These are phyloP conservation scores for Mortierella sp. DNA, from an alignment of 371 early-diverging fungal species.

Conservation along the genomic window DNA sequence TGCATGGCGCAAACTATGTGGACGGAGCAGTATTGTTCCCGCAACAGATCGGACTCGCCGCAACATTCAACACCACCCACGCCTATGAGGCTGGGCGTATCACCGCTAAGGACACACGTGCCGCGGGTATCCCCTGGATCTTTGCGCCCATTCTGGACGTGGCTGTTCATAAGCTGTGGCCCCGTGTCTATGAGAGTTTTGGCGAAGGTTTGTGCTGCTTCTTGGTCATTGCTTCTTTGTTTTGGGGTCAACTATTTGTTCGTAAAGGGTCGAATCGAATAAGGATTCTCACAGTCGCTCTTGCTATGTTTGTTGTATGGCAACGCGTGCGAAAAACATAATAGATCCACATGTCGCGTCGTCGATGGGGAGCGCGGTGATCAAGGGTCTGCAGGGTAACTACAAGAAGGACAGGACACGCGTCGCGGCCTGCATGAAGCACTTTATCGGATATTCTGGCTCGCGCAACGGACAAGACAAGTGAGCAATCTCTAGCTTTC, in stretches of 20 bases:
- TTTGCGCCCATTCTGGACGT: constrained; percentile 78
- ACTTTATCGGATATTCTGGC: constrained; percentile 64
- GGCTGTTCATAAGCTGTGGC: constrained; percentile 77
- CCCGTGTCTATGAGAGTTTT: constrained; percentile 75
- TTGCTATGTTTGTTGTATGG: not conserved
- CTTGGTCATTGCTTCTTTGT: not conserved
- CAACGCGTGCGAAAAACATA: not conserved
- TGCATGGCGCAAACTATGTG: constrained; percentile 79
- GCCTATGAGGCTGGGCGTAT: constrained; percentile 62
- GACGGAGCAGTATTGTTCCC: constrained; percentile 65
- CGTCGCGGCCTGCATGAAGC: constrained; percentile 68
- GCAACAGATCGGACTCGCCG: constrained; percentile 62
- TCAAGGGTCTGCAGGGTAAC: constrained; percentile 77
- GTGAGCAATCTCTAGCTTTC: constrained; percentile 33
- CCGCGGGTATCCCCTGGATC: constrained; percentile 70
- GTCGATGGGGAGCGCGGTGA: constrained; percentile 66
- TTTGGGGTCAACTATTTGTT: not conserved
- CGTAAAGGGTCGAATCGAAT: not conserved
- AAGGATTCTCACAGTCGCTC: not conserved
- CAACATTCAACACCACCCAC: constrained; percentile 61
- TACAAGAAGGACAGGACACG: constrained; percentile 61
- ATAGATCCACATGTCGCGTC: constrained; percentile 73
- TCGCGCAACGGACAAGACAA: constrained; percentile 73
- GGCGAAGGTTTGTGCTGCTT: constrained; percentile 47
- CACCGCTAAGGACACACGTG: constrained; percentile 67